phyloP scores from a whole-genome alignment of 176 grass and related monocot genomes.

The Bolboschoenus planiculmis region DNA sequence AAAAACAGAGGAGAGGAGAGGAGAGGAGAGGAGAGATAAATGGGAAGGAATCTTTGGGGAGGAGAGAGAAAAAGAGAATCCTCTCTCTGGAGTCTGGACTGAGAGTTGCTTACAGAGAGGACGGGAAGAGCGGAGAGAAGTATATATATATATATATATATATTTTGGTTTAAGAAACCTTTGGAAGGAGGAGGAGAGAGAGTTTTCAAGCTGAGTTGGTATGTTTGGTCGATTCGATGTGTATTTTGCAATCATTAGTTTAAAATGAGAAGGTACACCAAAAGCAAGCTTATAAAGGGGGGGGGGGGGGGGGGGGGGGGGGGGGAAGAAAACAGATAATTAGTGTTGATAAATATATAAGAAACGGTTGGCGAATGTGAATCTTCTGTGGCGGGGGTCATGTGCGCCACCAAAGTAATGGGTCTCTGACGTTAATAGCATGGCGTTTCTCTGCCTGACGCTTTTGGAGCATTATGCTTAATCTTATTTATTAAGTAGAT shows the following conservation, averaged over 20 bases:
- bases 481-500: no score
- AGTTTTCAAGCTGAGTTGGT: neutral
- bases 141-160: neutral
- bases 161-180: constrained; percentile 16
- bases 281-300: no score
- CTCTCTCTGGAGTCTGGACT: neutral
- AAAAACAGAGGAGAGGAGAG: neutral
- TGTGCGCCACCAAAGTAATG: no score
- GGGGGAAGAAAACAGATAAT: no score
- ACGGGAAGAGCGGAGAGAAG: neutral
- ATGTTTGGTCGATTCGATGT: no score
- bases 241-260: neutral
- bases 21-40: neutral
- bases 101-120: neutral
- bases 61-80: neutral
- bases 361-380: no score
- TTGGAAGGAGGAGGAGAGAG: neutral
- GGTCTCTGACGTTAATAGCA: no score
- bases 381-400: no score
- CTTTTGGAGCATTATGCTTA: no score
- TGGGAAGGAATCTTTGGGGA: neutral
- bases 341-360: no score
- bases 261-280: neutral
- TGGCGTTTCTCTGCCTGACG: no score
- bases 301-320: no score